Conservation (phyloP, 768 basidiomycete genomes). For the Gymnopilus junonius region DNA sequence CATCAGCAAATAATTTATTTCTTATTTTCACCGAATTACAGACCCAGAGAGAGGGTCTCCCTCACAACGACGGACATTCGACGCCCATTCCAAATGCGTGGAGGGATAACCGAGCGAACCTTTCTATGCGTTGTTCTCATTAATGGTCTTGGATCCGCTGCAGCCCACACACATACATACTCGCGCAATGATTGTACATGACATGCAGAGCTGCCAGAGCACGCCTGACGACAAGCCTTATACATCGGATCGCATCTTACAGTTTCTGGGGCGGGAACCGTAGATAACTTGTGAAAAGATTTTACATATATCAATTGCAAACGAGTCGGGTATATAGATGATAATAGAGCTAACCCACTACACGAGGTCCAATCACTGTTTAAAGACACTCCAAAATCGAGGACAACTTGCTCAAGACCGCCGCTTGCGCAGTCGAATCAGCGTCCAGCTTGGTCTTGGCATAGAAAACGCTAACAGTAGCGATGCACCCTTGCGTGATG, state of each 20-base stretch:
- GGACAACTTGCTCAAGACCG: slow-evolving; percentile 39
- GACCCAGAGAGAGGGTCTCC: too few relatives aligned
- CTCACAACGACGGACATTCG: too few relatives aligned
- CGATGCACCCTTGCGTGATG: slow-evolving; percentile 44
- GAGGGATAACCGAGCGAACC: slow-evolving; percentile 4
- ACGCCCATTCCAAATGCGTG: slow-evolving; percentile 1
- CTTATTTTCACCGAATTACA: too few relatives aligned
- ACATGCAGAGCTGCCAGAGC: too few relatives aligned
- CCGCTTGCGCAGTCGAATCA: slow-evolving; percentile 40
- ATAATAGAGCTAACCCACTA: background rate
- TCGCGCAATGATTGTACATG: too few relatives aligned
- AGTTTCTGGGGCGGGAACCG: too few relatives aligned
- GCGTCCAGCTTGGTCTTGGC: slow-evolving; percentile 49
- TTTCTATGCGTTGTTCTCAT: slow-evolving; percentile 1
- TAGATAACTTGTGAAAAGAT: too few relatives aligned
- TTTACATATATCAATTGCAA: too few relatives aligned
- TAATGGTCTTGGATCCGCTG: slow-evolving; percentile 2
- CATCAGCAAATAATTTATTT: too few relatives aligned
- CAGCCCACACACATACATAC: slow-evolving; percentile 31
- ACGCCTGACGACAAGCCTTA: too few relatives aligned
- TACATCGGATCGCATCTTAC: too few relatives aligned
- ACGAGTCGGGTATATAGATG: background rate
- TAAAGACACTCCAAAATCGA: slow-evolving; percentile 34
- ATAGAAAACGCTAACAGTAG: slow-evolving; percentile 51
- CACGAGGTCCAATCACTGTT: background rate